Percentiles rank a stretch among this genome's conserved stretches.
These are phyloP conservation scores for Aspergillus thermomutatus DNA, from an alignment of 2,329 filamentous ascomycete species.

Conservation along the genomic window DNA sequence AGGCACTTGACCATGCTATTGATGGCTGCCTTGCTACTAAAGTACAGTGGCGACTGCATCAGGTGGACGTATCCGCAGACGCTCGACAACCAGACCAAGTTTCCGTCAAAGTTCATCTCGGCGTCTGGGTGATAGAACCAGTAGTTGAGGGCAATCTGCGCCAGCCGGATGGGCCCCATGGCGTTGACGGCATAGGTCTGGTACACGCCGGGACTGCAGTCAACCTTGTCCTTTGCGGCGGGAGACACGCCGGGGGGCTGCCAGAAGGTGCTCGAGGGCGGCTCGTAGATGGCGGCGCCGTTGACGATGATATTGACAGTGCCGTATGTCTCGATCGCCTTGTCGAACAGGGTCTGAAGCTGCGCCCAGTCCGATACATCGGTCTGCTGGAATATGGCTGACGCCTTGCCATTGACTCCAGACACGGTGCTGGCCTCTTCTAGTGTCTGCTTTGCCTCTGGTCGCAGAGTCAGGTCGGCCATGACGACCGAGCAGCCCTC, in stretches of 20 bases:
- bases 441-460: slow-evolving; percentile 19
- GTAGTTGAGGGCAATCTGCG: slow-evolving; percentile 25
- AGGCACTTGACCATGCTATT: slow-evolving; percentile 3
- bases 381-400: too few relatives aligned
- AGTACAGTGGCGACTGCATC: neutral
- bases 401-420: slow-evolving; percentile 10
- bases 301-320: slow-evolving; percentile 15
- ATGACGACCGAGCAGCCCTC: slow-evolving; percentile 25
- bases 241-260: slow-evolving; percentile 17
- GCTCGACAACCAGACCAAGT: neutral
- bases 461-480: slow-evolving; percentile 20
- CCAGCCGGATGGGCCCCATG: slow-evolving; percentile 18
- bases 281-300: slow-evolving; percentile 11
- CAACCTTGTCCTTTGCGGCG: slow-evolving; percentile 12
- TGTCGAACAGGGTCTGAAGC: slow-evolving; percentile 17
- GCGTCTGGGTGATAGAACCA: slow-evolving; percentile 1
- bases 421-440: slow-evolving; percentile 15
- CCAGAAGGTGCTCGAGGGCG: slow-evolving; percentile 22
- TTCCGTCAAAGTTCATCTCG: too few relatives aligned
- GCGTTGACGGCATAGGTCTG: slow-evolving; percentile 19
- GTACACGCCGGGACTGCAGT: slow-evolving; percentile 15
- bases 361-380: slow-evolving; percentile 12
- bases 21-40: slow-evolving; percentile 4
- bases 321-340: slow-evolving; percentile 14
- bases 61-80: neutral